Evolutionary conservation across 2,329 filamentous ascomycete species (phyloP).

Genomic region (Fusarium udum): DNA sequence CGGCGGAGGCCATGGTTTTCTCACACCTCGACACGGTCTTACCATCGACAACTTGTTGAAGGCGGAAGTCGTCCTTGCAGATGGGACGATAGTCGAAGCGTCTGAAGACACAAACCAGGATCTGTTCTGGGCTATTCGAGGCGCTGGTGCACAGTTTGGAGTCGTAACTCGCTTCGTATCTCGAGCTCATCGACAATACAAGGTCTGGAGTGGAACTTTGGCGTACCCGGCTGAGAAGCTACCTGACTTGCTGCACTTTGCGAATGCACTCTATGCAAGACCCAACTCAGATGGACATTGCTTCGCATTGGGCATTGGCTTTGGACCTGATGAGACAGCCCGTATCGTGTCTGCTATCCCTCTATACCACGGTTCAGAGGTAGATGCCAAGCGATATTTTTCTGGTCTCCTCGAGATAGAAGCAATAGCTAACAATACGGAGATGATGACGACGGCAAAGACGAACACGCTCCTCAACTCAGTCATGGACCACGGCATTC

Average conservation of each 20-base stretch:
- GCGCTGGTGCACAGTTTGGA: conserved; percentile 57
- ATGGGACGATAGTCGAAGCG: conserved; percentile 48
- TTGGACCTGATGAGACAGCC: conserved; percentile 18
- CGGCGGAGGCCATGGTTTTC: conserved; percentile 67
- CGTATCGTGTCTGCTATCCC: conserved; percentile 35
- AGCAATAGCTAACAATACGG: conserved; percentile 7
- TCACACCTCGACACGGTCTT: conserved; percentile 64
- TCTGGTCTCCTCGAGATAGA: conserved; percentile 28
- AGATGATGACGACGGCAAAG: conserved; percentile 34
- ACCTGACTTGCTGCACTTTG: conserved; percentile 33
- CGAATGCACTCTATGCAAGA: conserved; percentile 35
- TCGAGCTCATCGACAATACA: conserved; percentile 41
- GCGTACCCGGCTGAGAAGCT: conserved; percentile 40
- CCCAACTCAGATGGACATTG: conserved; percentile 35
- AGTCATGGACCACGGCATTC: conserved; percentile 38
- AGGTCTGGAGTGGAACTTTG: conserved; percentile 47
- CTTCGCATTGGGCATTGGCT: conserved; percentile 39
- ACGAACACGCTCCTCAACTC: conserved; percentile 41
- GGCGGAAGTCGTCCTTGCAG: conserved; percentile 51
- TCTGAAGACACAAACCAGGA: conserved; percentile 53
- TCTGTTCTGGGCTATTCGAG: conserved; percentile 60
- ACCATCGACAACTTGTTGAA: conserved; percentile 54
- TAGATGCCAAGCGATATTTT: conserved; percentile 32
- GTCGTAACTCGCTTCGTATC: conserved; percentile 52
- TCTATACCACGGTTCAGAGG: conserved; percentile 32